phyloP scores from a whole-genome alignment of 2,329 filamentous ascomycete genomes.

The Cyphellophora attinorum region DNA sequence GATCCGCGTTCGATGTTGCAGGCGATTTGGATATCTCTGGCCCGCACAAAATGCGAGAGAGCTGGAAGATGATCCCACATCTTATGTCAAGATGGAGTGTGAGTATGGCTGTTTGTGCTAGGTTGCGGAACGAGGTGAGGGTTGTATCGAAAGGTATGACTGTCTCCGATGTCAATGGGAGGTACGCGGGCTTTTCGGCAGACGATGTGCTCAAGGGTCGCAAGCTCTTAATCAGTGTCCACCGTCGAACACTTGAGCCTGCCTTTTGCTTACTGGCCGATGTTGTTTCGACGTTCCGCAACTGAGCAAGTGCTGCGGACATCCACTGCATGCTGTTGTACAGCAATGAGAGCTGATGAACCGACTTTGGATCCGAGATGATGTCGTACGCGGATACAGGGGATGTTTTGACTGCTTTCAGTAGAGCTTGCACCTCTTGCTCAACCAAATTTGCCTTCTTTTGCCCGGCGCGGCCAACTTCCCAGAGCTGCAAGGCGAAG shows the following conservation, averaged over 20 bases:
- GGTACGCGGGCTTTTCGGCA: slow-evolving; percentile 50
- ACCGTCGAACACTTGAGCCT: slow-evolving; percentile 51
- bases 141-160: slow-evolving; percentile 83
- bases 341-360: slow-evolving; percentile 74
- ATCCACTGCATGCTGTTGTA: slow-evolving; percentile 99
- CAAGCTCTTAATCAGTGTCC: slow-evolving; percentile 69
- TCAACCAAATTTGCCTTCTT: slow-evolving; percentile 44
- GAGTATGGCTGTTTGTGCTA: slow-evolving; percentile 68
- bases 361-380: slow-evolving; percentile 78
- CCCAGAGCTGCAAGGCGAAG: slow-evolving; percentile 57
- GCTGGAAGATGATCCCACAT: slow-evolving; percentile 72
- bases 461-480: slow-evolving; percentile 3
- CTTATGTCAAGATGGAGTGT: slow-evolving; percentile 85
- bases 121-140: slow-evolving; percentile 68
- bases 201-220: slow-evolving; percentile 8
- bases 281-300: slow-evolving; percentile 75
- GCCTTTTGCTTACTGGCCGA: slow-evolving; percentile 38
- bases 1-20: slow-evolving; percentile 1
- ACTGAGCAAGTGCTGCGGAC: slow-evolving; percentile 66
- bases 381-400: slow-evolving; percentile 69
- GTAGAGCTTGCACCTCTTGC: slow-evolving; percentile 47
- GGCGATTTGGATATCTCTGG: slow-evolving; percentile 22
- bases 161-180: slow-evolving; percentile 80
- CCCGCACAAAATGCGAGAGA: slow-evolving; percentile 55
- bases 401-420: slow-evolving; percentile 45